phyloP scores from a whole-genome alignment of 108 stramenopile genomes.

The Aurantiochytrium sp. region DNA sequence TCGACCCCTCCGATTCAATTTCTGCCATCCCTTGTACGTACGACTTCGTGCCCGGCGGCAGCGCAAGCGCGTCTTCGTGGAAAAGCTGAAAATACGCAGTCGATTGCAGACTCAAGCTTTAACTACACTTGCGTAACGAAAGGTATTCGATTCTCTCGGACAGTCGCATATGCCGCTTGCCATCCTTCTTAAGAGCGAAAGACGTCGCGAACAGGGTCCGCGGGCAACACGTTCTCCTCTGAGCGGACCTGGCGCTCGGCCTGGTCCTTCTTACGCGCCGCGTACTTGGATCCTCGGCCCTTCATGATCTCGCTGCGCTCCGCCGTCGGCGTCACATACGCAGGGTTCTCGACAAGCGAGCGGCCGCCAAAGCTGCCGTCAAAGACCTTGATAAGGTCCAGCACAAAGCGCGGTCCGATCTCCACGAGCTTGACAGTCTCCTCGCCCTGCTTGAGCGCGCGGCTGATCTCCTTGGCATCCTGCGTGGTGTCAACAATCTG shows the following conservation, averaged over 20 bases:
- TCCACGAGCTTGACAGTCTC: conserved; percentile 84
- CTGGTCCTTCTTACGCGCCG: conserved; percentile 68
- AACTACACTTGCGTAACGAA: too few relatives aligned
- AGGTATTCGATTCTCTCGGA: too few relatives aligned
- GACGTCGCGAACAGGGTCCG: background rate
- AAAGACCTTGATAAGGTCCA: conserved; percentile 92
- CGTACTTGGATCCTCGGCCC: conserved; percentile 71
- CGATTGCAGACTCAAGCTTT: too few relatives aligned
- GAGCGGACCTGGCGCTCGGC: conserved; percentile 44
- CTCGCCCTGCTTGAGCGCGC: conserved; percentile 73
- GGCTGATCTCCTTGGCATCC: conserved; percentile 60
- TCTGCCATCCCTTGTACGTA: too few relatives aligned
- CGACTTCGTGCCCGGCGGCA: background rate
- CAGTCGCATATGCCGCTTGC: too few relatives aligned
- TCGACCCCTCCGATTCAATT: too few relatives aligned
- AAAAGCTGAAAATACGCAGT: background rate
- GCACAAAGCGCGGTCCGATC: conserved; percentile 96
- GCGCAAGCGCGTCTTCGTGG: background rate
- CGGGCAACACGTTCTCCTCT: background rate
- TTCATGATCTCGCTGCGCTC: conserved; percentile 69
- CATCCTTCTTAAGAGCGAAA: background rate
- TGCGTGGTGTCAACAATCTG: conserved; percentile 81
- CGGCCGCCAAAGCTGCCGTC: conserved; percentile 95
- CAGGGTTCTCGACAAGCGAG: conserved; percentile 80
- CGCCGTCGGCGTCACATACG: conserved; percentile 87